These are phyloP conservation scores for Gaertneriomyces semiglobifer DNA, from an alignment of 192 early-diverging fungal species.

Conservation along the genomic window DNA sequence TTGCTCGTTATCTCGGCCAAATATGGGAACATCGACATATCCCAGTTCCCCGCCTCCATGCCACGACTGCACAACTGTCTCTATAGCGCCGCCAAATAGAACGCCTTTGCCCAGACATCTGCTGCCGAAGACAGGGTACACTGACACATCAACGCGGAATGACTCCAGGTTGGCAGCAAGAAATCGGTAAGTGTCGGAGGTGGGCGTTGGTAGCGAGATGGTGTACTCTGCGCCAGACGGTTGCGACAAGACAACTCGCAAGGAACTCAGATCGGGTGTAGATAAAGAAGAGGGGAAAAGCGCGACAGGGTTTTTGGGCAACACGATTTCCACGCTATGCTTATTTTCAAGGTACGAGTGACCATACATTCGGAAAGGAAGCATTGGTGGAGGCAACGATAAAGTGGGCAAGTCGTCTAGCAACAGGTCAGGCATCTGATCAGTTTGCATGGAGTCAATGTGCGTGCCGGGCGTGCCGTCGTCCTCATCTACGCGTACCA, in stretches of 20 bases:
- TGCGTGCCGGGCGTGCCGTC: no score
- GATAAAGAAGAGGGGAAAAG: slow-evolving; percentile 35
- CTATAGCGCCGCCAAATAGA: slow-evolving; percentile 64
- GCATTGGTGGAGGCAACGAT: slow-evolving; percentile 93
- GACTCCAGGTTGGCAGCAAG: slow-evolving; percentile 64
- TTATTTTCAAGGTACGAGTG: slow-evolving; percentile 95
- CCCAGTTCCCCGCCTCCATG: slow-evolving; percentile 31
- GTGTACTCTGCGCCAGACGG: slow-evolving; percentile 89
- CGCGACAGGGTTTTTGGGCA: slow-evolving; percentile 37
- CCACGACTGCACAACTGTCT: slow-evolving; percentile 14
- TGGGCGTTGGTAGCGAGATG: slow-evolving; percentile 82
- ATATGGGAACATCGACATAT: background rate
- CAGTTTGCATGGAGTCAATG: no score
- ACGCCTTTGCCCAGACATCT: slow-evolving; percentile 86
- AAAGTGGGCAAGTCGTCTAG: slow-evolving; percentile 90
- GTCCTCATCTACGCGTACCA: slow-evolving; percentile 33
- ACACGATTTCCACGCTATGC: slow-evolving; percentile 76
- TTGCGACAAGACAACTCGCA: slow-evolving; percentile 83
- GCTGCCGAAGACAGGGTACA: slow-evolving; percentile 96
- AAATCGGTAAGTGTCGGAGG: slow-evolving; percentile 83
- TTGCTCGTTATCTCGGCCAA: background rate
- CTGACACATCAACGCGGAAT: slow-evolving; percentile 88
- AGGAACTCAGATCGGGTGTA: slow-evolving; percentile 52
- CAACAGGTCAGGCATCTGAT: no score
- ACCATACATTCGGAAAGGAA: slow-evolving; percentile 97